phyloP scores from a whole-genome alignment of 148 eudicot species.

The Silene conica region DNA sequence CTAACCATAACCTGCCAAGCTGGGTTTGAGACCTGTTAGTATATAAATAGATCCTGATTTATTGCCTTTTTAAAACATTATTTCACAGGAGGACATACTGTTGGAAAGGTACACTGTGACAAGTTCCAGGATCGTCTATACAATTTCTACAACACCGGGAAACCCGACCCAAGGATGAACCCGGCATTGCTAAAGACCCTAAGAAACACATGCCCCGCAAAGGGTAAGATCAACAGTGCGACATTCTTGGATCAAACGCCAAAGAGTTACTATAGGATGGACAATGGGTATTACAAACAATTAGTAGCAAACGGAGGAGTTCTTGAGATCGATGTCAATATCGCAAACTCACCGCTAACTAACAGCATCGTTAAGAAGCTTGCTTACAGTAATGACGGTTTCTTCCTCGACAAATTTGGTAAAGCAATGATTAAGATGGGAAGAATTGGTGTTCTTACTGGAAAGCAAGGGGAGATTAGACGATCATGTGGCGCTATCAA shows the following conservation, averaged over 20 bases:
- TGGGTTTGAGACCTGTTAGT: too few species aligned
- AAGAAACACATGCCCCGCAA: constrained; percentile 24
- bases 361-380: constrained; percentile 31
- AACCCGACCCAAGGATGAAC: constrained; percentile 25
- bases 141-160: constrained; percentile 46
- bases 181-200: constrained; percentile 16
- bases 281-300: constrained; percentile 49
- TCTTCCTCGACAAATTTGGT: constrained; percentile 47
- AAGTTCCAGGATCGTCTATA: constrained; percentile 43
- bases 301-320: constrained; percentile 32
- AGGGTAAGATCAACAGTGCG: constrained; percentile 6
- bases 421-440: constrained; percentile 66
- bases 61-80: neutral
- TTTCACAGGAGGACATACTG: constrained; percentile 36
- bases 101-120: constrained; percentile 49
- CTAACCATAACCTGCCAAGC: neutral
- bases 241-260: constrained; percentile 43
- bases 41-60: neutral
- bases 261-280: constrained; percentile 30
- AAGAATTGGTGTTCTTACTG: constrained; percentile 46
- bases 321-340: constrained; percentile 46
- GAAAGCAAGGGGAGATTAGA: constrained; percentile 53
- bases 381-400: constrained; percentile 25
- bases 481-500: constrained; percentile 43
- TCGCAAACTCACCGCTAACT: constrained; percentile 46